Base-by-base conservation (phyloP, 2,329 filamentous ascomycete species). In the Lizonia empirigonia region DNA sequence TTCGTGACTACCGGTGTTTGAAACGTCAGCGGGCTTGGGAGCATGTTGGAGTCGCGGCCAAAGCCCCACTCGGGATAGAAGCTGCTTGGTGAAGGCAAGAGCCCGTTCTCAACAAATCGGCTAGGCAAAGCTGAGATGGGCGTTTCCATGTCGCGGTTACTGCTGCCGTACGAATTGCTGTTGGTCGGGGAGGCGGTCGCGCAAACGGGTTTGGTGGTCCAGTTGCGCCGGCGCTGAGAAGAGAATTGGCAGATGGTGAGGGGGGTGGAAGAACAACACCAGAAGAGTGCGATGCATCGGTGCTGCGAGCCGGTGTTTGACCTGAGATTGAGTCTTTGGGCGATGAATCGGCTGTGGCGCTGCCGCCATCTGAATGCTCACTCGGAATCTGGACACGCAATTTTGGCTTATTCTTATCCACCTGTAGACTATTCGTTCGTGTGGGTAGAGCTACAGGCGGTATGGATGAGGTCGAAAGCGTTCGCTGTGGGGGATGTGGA, bases 161-260 rank as follows among this genome's bases (percentile, higher is more conserved):
- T 54, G 39, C 72, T 75, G 39, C 68, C 67, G 39, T 75, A 74
- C 52, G 74, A 64, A 60, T 67, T 63, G 67, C 75, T 78, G 63
- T 82, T 84, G 49, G 85, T 80, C 22, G 91, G 90, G 89, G 91
- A 20, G 87, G 83, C 1, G 93, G 94, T 33, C 93, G 83, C 7
- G 94, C 94, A 72, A 97, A 99, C 0, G 94, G 94, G 71, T 99
- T 99, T 2, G 91, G 91, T 12, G 94, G 94, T 0, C 94, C 94
- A 29, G 87, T 88, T 7, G 94, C 93, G 32, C 94, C 94, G 0
- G 94, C 94, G 38, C 91, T 96, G 47, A 97, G 79, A 6, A 97
- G 80, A 2, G 91, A 85, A 18, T 89, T 89, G 2, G 91, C 89
- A 23, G 91, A 96, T 0, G 94, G 93, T 1, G 94, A 97, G 0